These are phyloP conservation scores for Candida anutae DNA, from an alignment of 1,139 yeast species.

Conservation along the genomic window DNA sequence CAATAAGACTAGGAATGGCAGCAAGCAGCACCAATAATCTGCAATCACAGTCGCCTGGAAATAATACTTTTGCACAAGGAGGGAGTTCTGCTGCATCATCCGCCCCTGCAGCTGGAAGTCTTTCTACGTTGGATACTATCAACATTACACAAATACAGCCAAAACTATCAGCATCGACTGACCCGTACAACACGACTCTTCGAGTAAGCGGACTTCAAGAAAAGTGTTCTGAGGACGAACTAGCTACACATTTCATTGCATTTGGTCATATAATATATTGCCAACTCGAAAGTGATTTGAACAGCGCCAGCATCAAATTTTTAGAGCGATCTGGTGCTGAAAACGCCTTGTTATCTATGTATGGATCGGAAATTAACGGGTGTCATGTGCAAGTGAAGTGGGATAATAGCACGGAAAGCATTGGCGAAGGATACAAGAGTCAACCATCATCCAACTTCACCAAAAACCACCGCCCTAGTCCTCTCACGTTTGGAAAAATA, in stretches of 20 bases:
- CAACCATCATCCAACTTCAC: slow-evolving; percentile 2
- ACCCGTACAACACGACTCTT: slow-evolving; percentile 30
- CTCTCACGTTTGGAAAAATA: slow-evolving; percentile 13
- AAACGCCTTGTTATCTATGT: slow-evolving; percentile 24
- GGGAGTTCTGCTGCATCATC: slow-evolving; percentile 2
- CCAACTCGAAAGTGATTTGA: slow-evolving; percentile 14
- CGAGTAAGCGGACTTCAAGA: slow-evolving; percentile 21
- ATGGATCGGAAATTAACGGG: slow-evolving; percentile 25
- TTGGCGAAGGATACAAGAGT: no score
- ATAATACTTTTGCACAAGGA: no score
- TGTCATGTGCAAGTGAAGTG: slow-evolving; percentile 25
- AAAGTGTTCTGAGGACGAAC: slow-evolving; percentile 22
- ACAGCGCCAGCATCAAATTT: slow-evolving; percentile 20
- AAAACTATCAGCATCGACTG: slow-evolving; percentile 21
- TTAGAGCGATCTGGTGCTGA: slow-evolving; percentile 29
- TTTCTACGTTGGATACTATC: no score
- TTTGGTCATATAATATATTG: slow-evolving; percentile 31
- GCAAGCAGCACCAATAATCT: slow-evolving; percentile 13
- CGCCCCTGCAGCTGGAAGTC: neutral
- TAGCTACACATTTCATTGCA: slow-evolving; percentile 19
- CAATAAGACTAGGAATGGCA: slow-evolving; percentile 55
- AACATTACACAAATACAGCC: slow-evolving; percentile 28
- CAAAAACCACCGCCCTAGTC: no score
- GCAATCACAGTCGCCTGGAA: neutral
- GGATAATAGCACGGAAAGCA: slow-evolving; percentile 15